A percentile compares a stretch with the other conserved stretches of the same genome.
phyloP scores from a whole-genome alignment of 495 filamentous ascomycete species.

The Aspergillus hancockii region DNA sequence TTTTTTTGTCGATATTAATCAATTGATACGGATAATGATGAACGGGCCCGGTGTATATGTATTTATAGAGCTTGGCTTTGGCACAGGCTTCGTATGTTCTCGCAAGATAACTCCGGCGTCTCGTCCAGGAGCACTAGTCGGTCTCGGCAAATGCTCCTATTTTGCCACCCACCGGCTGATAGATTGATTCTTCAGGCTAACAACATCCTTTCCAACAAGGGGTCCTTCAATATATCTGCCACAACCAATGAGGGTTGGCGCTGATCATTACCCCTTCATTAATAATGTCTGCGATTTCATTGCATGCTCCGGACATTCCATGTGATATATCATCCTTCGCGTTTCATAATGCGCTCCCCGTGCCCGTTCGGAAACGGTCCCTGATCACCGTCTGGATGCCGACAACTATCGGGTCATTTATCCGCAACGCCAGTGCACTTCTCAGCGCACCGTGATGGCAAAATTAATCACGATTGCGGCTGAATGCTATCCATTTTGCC shows the following conservation, averaged over 20 bases:
- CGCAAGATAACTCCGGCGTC: not conserved
- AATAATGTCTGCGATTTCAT: not conserved
- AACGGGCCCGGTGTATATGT: not conserved
- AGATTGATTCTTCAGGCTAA: not conserved
- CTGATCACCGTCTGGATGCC: not conserved
- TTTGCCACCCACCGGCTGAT: no score
- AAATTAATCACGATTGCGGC: not conserved
- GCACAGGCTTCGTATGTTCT: not conserved
- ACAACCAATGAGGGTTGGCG: not conserved
- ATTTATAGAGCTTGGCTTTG: not conserved
- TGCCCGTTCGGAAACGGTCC: not conserved
- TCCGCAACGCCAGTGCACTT: not conserved
- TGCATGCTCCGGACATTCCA: not conserved
- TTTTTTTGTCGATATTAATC: conserved; percentile 10
- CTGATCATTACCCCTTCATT: not conserved
- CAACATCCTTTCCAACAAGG: not conserved
- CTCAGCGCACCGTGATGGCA: not conserved
- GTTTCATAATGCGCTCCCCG: not conserved
- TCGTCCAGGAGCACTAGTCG: no score
- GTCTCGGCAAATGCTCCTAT: no score
- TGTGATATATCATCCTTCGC: not conserved
- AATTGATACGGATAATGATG: conserved; percentile 7
- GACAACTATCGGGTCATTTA: not conserved
- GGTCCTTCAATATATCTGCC: not conserved
- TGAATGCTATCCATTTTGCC: not conserved